A percentile compares a stretch with the other conserved stretches of the same genome.
Conservation (phyloP, 352 stramenopile species). For the Phytophthora lateralis region DNA sequence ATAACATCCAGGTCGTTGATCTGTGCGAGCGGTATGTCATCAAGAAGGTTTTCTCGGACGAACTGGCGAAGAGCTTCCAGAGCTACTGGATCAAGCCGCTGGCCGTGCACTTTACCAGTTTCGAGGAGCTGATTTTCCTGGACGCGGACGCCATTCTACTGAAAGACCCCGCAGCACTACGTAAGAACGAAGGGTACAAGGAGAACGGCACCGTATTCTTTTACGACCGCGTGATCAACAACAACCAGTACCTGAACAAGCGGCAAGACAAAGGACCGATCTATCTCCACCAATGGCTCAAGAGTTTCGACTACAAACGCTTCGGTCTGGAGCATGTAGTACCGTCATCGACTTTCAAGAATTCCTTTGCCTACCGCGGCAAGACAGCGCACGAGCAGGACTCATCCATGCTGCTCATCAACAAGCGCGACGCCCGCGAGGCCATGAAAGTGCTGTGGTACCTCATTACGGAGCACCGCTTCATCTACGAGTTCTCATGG, state of each 20-base stretch:
- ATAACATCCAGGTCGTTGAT: conserved; percentile 54
- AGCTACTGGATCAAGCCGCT: conserved; percentile 60
- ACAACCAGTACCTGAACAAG: conserved; percentile 59
- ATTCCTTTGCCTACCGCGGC: conserved; percentile 48
- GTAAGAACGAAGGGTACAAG: conserved; percentile 48
- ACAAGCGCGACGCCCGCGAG: conserved; percentile 53
- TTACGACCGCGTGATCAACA: conserved; percentile 49
- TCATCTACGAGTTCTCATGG: conserved; percentile 69
- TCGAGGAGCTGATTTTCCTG: conserved; percentile 56
- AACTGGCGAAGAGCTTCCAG: conserved; percentile 40
- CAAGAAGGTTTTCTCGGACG: conserved; percentile 33
- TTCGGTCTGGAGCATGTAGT: conserved; percentile 37
- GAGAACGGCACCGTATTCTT: conserved; percentile 49
- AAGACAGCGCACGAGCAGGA: conserved; percentile 70
- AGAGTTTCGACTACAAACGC: conserved; percentile 58
- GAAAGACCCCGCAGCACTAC: conserved; percentile 35
- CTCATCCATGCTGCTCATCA: conserved; percentile 72
- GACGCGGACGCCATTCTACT: conserved; percentile 54
- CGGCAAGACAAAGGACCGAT: conserved; percentile 26
- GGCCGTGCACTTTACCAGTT: conserved; percentile 48
- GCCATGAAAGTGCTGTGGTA: conserved; percentile 71
- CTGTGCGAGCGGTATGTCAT: conserved; percentile 39
- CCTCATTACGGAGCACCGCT: conserved; percentile 69
- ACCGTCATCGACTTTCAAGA: conserved; percentile 37
- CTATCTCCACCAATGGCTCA: conserved; percentile 56